Evolutionary conservation across 2,329 filamentous ascomycete species (phyloP), one percentile per base, ranked within the genome.

Genomic region (Talaromyces sp.): DNA sequence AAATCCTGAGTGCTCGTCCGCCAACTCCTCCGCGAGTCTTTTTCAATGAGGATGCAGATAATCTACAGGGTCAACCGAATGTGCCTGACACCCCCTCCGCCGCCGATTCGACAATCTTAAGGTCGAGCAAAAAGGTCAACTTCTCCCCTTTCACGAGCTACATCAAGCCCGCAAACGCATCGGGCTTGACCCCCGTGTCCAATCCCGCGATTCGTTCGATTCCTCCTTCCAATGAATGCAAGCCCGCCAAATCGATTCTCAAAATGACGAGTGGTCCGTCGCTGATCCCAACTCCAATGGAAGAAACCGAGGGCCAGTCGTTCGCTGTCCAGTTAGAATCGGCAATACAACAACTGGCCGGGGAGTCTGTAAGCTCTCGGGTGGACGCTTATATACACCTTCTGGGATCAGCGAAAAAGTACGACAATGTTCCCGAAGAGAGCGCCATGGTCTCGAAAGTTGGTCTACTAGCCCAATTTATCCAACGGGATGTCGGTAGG

Each of bases 301-400:
- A 77, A 65, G 72, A 71, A 72, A 75, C 74, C 75, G 81, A 78
- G 65, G 80, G 77, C 27, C 79, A 82, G 51, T 87, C 84, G 43
- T 86, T 96, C 60, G 83, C 84, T 64, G 86, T 86, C 67, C 94
- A 97, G 88, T 77, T 97, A 65, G 90, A 96, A 67, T 95, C 91
- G 0, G 86, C 91, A 5, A 83, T 91, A 38, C 88, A 90, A 74
- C 89, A 94, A 74, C 82, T 99, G 54, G 89, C 88, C 41, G 87
- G 89, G 24, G 80, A 85, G 31, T 89, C 92, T 65, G 82, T 88
- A 57, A 83, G 86, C 60, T 87, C 85, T 12, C 88, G 88, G 65
- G 75, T 94, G 32, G 94, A 99, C 76, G 91, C 92, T 54, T 97
- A 99, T 69, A 86, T 88, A 71, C 89, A 89, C 68, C 80, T 99